Evolutionary conservation across 2,329 filamentous ascomycete species (phyloP), one percentile per base, ranked within the genome.

Genomic region (Diplodia seriata): DNA sequence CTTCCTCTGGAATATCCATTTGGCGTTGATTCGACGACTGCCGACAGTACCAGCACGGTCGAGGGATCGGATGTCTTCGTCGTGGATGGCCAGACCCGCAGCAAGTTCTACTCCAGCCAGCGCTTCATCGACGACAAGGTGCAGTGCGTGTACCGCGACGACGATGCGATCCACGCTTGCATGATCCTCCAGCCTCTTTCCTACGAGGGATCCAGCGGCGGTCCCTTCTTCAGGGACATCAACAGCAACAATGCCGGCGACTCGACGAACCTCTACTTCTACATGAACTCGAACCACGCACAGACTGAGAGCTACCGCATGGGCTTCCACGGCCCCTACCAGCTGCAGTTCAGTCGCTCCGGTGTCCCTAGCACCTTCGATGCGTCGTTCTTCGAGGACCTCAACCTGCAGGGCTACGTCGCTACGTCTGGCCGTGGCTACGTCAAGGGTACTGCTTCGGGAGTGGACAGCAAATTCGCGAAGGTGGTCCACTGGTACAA

Each of bases 51-150:
- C 15, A 63, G 59, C 59, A 81, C 85, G 1, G 81, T 90, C 62
- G 89, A 90, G 74, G 88, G 78, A 3, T 76, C 74, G 1, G 79
- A 81, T 64, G 78, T 81, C 14, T 91, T 85, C 73, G 70, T 87
- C 11, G 86, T 91, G 53, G 77, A 81, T 70, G 85, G 87, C 26
- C 80, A 91, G 75, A 91, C 89, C 0, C 85, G 89, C 47, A 88
- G 85, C 77, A 91, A 91, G 76, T 91, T 91, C 81, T 91, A 89
- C 79, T 89, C 87, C 2, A 88, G 86, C 68, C 82, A 89, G 69
- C 84, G 88, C n/a, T 91, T 90, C 77, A 90, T 91, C 74, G 89
- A 91, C 74, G 88, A 90, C 72, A 81, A 86, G 57, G 83, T 85
- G 33, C 88, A 89, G 74, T 91, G 89, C 76, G 85, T 89, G 49